A percentile compares a stretch with the other conserved stretches of the same genome.
These are phyloP conservation scores for Lunasporangiospora selenospora DNA, from an alignment of 192 early-diverging fungal genomes.

Conservation along the genomic window DNA sequence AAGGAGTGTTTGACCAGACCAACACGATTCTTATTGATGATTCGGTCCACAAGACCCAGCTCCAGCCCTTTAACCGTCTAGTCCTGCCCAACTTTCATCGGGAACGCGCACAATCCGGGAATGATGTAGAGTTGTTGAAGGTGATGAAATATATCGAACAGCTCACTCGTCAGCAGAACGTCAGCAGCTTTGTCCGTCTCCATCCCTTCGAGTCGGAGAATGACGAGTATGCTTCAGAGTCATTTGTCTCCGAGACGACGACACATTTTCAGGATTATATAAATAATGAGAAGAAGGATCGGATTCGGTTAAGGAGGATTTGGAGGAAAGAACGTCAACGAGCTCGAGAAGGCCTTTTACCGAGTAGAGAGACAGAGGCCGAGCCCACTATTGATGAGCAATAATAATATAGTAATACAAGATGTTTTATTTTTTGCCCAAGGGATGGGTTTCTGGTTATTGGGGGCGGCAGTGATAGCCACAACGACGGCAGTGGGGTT, in stretches of 20 bases:
- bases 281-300: background rate
- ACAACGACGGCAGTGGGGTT: too few species aligned
- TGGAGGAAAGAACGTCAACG: too few species aligned
- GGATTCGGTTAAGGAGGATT: too few species aligned
- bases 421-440: too few species aligned
- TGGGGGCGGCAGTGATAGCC: too few species aligned
- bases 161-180: constrained; percentile 44
- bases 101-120: background rate
- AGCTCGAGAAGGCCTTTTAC: too few species aligned
- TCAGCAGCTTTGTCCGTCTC: constrained; percentile 50
- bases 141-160: constrained; percentile 48
- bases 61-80: constrained; percentile 59
- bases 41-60: constrained; percentile 51
- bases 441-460: too few species aligned
- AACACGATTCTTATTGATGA: constrained; percentile 65
- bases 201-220: constrained; percentile 40
- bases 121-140: constrained; percentile 51
- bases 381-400: too few species aligned
- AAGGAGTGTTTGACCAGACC: constrained; percentile 42
- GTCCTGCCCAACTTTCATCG: constrained; percentile 45
- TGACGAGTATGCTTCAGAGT: background rate
- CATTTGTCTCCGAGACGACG: background rate
- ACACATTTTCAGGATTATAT: background rate
- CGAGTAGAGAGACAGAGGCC: too few species aligned
- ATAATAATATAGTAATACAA: too few species aligned